Evolutionary conservation across 2,329 filamentous ascomycete species (phyloP).

Genomic region (Lasiodiplodia sp.): DNA sequence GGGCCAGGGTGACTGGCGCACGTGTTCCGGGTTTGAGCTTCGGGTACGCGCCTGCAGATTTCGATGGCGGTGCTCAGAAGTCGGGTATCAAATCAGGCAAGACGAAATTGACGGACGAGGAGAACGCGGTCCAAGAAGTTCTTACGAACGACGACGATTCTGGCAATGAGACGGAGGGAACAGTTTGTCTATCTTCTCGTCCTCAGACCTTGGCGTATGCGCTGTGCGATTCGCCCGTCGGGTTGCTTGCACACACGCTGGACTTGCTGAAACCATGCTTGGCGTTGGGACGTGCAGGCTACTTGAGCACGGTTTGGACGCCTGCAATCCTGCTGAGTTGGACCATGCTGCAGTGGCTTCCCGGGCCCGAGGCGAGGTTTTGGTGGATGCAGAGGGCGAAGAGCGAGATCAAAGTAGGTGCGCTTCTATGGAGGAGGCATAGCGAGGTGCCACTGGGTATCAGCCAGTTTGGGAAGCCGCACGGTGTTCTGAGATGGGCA

Average conservation of each 20-base stretch:
- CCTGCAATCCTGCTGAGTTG: conserved; percentile 59
- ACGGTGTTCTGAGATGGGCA: conserved; percentile 46
- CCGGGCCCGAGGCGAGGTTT: conserved; percentile 68
- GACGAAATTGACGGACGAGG: neutral
- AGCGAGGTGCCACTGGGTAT: conserved; percentile 48
- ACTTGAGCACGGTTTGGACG: neutral
- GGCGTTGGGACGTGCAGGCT: neutral
- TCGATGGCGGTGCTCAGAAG: conserved; percentile 36
- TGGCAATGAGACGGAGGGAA: neutral
- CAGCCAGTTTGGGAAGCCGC: conserved; percentile 43
- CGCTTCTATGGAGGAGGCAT: neutral
- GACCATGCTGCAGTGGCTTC: conserved; percentile 70
- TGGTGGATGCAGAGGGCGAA: conserved; percentile 52
- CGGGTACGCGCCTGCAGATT: conserved; percentile 64
- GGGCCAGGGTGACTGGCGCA: conserved; percentile 54
- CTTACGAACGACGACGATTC: neutral
- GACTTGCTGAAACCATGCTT: conserved; percentile 42
- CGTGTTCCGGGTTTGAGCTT: conserved; percentile 57
- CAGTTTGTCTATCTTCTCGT: conserved; percentile 26
- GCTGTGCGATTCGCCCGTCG: conserved; percentile 48
- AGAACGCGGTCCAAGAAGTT: neutral
- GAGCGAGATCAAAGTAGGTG: conserved; percentile 20
- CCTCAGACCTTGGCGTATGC: conserved; percentile 48
- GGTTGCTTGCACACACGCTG: conserved; percentile 43
- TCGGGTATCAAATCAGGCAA: neutral